Evolutionary conservation across 129 eudicot genomes (phyloP), one percentile per base, ranked within the genome.

Genomic region (Glebionis coronaria): DNA sequence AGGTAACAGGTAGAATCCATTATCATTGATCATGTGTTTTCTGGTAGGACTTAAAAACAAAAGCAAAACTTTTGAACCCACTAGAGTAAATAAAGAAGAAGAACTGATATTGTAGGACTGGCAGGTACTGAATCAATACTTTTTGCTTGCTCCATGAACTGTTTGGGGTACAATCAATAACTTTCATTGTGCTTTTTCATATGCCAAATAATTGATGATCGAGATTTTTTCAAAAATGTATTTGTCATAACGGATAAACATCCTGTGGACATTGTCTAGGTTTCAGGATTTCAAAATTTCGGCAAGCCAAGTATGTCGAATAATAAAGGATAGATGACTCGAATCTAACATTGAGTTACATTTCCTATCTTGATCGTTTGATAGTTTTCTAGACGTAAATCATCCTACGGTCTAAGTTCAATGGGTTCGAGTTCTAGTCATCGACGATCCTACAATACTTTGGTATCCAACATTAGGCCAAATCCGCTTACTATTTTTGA

Each of bases 11-110:
- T 54, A 68, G 53, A 67, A 35, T 20, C 60, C 59, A 28, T 21
- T 13, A 50, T 15, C 56, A 25, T 14, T 18, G 15, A 66, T 28
- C 45, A 13, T 35, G 42, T 35, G 42, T 35, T 35, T 35, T 31
- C 15, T 50, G 59, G 71, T 49, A 50, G 61, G 47, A 47, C 15
- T 27, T 4, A 16, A 28, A 67, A 50, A 50, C 60, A 66, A 50
- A 66, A 50, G 47, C 71, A 45, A 2, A 51, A 67, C 72, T 31
- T 67, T 67, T 29, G 49, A 27, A 51, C 19, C 71, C 60, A 31
- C 47, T 64, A 44, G 68, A 63, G 68, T 63, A 19, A 42, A 20
- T 66, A 49, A 66, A 49, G 46, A 49, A 25, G 25, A 31, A 15
- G 53, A 56, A 69, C 42, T 21, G 25, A n/a, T 40, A 51, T 51